These are phyloP conservation scores for Seiridium unicorne DNA, from an alignment of 2,329 filamentous ascomycete genomes.

Conservation along the genomic window DNA sequence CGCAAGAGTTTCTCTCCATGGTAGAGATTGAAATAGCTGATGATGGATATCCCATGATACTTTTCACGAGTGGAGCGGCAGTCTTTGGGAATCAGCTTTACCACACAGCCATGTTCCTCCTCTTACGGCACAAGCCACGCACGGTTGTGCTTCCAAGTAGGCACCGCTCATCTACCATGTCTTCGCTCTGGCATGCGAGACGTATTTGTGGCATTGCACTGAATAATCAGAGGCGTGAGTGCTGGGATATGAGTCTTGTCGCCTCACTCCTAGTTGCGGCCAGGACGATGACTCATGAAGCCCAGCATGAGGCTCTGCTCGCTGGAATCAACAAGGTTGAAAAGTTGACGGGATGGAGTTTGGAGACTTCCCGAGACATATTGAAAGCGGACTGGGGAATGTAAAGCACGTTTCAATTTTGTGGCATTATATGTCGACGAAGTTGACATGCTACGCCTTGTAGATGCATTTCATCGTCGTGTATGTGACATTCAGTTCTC, in stretches of 20 bases:
- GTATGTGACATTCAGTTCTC: too few species aligned
- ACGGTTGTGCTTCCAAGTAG: slow-evolving; percentile 32
- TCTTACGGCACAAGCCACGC: slow-evolving; percentile 50
- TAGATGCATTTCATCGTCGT: too few species aligned
- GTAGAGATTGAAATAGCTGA: slow-evolving; percentile 28
- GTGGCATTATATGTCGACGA: background rate
- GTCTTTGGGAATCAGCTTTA: slow-evolving; percentile 55
- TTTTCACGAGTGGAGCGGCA: slow-evolving; percentile 36
- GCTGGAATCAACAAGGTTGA: slow-evolving; percentile 35
- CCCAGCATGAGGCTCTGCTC: slow-evolving; percentile 42
- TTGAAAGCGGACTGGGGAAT: slow-evolving; percentile 24
- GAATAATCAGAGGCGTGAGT: slow-evolving; percentile 41
- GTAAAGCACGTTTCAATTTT: background rate
- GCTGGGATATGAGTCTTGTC: slow-evolving; percentile 47
- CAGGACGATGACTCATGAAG: slow-evolving; percentile 44
- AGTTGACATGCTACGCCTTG: too few species aligned
- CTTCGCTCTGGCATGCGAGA: slow-evolving; percentile 46
- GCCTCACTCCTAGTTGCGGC: slow-evolving; percentile 44
- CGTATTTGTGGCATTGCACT: slow-evolving; percentile 48
- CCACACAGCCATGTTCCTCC: slow-evolving; percentile 51
- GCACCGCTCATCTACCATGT: slow-evolving; percentile 30
- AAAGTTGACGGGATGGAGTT: slow-evolving; percentile 40
- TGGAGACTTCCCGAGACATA: slow-evolving; percentile 20
- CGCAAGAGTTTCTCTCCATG: slow-evolving; percentile 31
- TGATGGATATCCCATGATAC: slow-evolving; percentile 31